Percentiles rank a stretch among this genome's conserved stretches.
phyloP scores from a whole-genome alignment of 805 yeast genomes.

The Kodamaea hsintzibuensis region DNA sequence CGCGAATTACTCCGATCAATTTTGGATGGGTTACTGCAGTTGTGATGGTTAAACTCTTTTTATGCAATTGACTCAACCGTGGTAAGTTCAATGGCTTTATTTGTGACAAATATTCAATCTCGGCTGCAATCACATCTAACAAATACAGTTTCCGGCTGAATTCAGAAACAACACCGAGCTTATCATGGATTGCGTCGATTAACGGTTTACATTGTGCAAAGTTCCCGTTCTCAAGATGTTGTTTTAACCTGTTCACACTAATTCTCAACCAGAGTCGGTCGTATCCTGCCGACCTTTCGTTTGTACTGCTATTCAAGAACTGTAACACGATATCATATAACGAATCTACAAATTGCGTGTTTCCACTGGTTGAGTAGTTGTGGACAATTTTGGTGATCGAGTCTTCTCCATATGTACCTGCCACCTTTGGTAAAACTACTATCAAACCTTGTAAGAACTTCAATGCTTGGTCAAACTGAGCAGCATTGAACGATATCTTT shows the following conservation, averaged over 20 bases:
- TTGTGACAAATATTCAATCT: conserved; percentile 54
- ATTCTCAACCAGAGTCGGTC: conserved; percentile 42
- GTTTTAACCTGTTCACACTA: conserved; percentile 45
- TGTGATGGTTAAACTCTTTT: conserved; percentile 42
- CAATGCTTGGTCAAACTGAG: conserved; percentile 25
- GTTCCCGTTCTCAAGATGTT: conserved; percentile 31
- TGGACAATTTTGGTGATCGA: conserved; percentile 37
- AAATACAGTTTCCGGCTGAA: conserved; percentile 47
- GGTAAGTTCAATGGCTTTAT: conserved; percentile 28
- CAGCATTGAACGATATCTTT: conserved; percentile 30
- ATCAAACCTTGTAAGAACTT: conserved; percentile 24
- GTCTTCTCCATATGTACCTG: conserved; percentile 40
- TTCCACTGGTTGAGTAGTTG: conserved; percentile 31
- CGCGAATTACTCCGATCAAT: conserved; percentile 71
- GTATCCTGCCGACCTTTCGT: conserved; percentile 12
- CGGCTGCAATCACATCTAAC: conserved; percentile 66
- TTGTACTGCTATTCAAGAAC: conserved; percentile 18
- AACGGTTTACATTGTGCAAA: conserved; percentile 32
- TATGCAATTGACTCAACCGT: conserved; percentile 49
- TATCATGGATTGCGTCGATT: conserved; percentile 37
- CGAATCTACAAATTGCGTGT: conserved; percentile 27
- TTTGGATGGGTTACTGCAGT: conserved; percentile 75
- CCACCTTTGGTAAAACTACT: conserved; percentile 25
- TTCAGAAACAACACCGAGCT: conserved; percentile 42
- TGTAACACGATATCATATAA: conserved; percentile 33